Percentiles rank a stretch among this genome's conserved stretches.
Conservation (phyloP, 805 yeast genomes). For the Metschnikowia gruessii region DNA sequence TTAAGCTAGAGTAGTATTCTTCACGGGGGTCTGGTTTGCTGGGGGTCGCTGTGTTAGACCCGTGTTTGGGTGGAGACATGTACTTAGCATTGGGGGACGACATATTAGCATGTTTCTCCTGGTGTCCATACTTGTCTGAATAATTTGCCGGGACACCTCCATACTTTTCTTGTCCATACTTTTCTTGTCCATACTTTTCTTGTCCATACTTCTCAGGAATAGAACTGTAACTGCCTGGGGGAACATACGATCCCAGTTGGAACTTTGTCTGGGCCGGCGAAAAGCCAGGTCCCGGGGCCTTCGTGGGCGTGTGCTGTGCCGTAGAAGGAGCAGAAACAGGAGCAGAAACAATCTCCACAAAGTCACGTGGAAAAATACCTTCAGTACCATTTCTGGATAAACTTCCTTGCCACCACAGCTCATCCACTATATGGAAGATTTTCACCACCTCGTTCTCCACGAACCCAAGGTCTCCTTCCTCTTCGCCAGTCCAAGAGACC, state of each 20-base stretch:
- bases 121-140: background rate
- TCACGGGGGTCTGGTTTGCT: slow-evolving; percentile 10
- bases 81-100: background rate
- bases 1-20: background rate
- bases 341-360: slow-evolving; percentile 54
- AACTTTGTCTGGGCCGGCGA: slow-evolving; percentile 4
- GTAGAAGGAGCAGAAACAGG: slow-evolving; percentile 25
- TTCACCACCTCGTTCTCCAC: slow-evolving; percentile 91
- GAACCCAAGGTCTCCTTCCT: slow-evolving; percentile 86
- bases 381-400: slow-evolving; percentile 74
- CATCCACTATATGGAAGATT: slow-evolving; percentile 76
- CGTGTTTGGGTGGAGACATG: background rate
- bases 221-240: too few relatives aligned
- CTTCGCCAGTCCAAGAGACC: slow-evolving; percentile 93
- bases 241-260: too few relatives aligned
- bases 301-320: slow-evolving; percentile 14
- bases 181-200: too few relatives aligned
- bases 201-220: too few relatives aligned
- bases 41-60: slow-evolving; percentile 12
- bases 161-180: too few relatives aligned
- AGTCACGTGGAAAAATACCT: slow-evolving; percentile 87
- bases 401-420: slow-evolving; percentile 89
- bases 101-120: background rate
- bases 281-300: background rate
- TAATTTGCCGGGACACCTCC: too few relatives aligned